Base-by-base conservation (phyloP, 441 rosid genomes). In the Gossypium trilobum region DNA sequence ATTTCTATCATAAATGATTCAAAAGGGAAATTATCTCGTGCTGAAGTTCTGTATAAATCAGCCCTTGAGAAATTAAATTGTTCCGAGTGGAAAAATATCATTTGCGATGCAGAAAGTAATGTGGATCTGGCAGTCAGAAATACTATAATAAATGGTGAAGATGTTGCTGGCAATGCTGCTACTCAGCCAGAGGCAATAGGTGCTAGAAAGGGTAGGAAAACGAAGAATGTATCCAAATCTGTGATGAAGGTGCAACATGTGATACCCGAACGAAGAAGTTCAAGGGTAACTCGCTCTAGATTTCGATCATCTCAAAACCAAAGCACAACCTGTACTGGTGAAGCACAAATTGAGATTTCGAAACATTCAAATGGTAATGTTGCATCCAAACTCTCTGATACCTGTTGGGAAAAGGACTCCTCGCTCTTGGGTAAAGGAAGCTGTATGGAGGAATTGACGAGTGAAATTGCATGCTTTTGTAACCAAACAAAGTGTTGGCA, bases 241-340 rank as follows among this genome's bases (percentile, higher is more conserved):
- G 65, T 75, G 58, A 36, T 73, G 60, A 82, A 84, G 77, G 88
- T 83, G 77, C 83, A 87, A 54, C 20, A 57, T 75, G 74, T 77
- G 66, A 73, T 73, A 74, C 42, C 74, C 65, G 89, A 81, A 77
- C 79, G 22, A 66, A 82, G 72, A 66, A 82, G 71, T 75, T 78
- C 76, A 51, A 92, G 96, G 74, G 6, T 88, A 79, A 95, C 98
- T 74, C 92, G 97, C 50, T 92, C 98, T 20, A 91, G 81, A 85
- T 79, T 71, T 69, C 86, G 86, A 72, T 85, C 86, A 76, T 78
- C 83, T 56, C 87, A 83, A 74, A 82, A 77, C 72, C 83, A 87
- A 75, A 76, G 71, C 75, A 73, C 65, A 16, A 78, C 66, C 72
- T 16, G 70, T 76, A 75, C 78, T 14, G 46, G 33, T 59, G 81